Percentiles rank a stretch among this genome's conserved stretches.
Evolutionary conservation across 768 basidiomycete species (phyloP).

Genomic region (Psilocybe cyanescens): DNA sequence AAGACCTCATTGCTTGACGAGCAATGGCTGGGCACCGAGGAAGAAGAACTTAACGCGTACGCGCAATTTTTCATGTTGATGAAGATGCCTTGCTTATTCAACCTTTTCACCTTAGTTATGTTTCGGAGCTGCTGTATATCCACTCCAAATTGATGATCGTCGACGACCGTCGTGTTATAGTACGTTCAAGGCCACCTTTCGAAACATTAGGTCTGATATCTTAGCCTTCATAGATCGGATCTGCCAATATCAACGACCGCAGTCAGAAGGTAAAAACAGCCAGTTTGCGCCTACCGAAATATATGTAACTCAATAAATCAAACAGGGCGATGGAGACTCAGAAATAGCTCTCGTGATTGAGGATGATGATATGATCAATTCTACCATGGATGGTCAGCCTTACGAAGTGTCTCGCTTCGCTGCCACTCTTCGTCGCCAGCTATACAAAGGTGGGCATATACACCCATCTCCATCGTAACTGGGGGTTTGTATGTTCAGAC

Average conservation of each 20-base stretch:
- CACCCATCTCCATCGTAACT: background rate
- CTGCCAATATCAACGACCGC: slow-evolving; percentile 91
- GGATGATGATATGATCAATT: slow-evolving; percentile 77
- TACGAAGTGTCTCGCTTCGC: slow-evolving; percentile 83
- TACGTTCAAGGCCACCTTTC: slow-evolving; percentile 38
- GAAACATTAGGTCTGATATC: background rate
- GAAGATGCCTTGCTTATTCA: slow-evolving; percentile 15
- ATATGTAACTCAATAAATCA: slow-evolving; percentile 1
- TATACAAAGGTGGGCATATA: slow-evolving; percentile 69
- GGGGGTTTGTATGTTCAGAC: background rate
- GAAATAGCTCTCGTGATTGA: slow-evolving; percentile 95
- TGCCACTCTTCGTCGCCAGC: slow-evolving; percentile 76
- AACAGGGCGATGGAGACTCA: slow-evolving; percentile 88
- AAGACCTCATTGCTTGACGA: slow-evolving; percentile 69
- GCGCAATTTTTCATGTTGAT: slow-evolving; percentile 8
- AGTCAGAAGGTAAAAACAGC: slow-evolving; percentile 62
- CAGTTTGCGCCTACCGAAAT: background rate
- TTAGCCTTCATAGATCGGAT: slow-evolving; percentile 70
- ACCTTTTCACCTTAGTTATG: slow-evolving; percentile 52
- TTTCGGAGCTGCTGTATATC: slow-evolving; percentile 82
- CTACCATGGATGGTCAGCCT: slow-evolving; percentile 77
- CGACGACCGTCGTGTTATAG: slow-evolving; percentile 89
- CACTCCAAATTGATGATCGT: slow-evolving; percentile 95
- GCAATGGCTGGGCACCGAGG: slow-evolving; percentile 81
- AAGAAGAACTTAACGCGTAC: slow-evolving; percentile 81